These are phyloP conservation scores for Leccinum broughii DNA, from an alignment of 768 basidiomycete genomes.

Conservation along the genomic window DNA sequence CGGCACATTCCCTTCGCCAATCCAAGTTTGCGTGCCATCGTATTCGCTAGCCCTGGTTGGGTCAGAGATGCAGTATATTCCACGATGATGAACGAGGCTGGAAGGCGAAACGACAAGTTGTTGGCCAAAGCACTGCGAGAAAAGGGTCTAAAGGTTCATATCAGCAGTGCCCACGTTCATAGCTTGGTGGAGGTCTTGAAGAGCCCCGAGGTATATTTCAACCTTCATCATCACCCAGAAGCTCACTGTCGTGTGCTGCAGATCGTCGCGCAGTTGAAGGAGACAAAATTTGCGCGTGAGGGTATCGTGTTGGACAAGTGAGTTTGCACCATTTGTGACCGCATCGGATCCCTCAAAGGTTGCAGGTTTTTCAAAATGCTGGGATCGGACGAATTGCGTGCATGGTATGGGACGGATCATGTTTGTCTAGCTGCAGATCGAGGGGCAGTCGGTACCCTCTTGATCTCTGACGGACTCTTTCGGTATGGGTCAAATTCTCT, in stretches of 20 bases:
- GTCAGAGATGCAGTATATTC: slow-evolving; percentile 86
- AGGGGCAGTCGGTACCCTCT: slow-evolving; percentile 89
- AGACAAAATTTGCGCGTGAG: slow-evolving; percentile 95
- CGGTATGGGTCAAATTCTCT: slow-evolving; percentile 48
- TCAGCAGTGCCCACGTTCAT: slow-evolving; percentile 93
- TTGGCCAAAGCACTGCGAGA: slow-evolving; percentile 73
- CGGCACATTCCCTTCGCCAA: slow-evolving; percentile 87
- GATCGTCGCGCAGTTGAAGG: slow-evolving; percentile 78
- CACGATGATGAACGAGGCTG: slow-evolving; percentile 81
- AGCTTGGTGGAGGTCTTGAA: slow-evolving; percentile 92
- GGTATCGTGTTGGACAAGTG: slow-evolving; percentile 90
- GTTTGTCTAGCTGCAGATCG: slow-evolving; percentile 89
- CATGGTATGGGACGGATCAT: slow-evolving; percentile 98
- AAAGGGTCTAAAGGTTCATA: slow-evolving; percentile 88
- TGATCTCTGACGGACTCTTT: slow-evolving; percentile 95
- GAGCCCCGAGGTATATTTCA: slow-evolving; percentile 77
- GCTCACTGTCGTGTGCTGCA: slow-evolving; percentile 29
- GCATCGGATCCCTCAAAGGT: background rate
- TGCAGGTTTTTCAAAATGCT: slow-evolving; percentile 97
- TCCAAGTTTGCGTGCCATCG: slow-evolving; percentile 77
- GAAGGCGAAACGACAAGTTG: slow-evolving; percentile 75
- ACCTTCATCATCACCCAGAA: background rate
- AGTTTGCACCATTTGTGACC: slow-evolving; percentile 3
- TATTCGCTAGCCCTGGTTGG: slow-evolving; percentile 97
- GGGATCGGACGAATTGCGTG: slow-evolving; percentile 88